Conservation (phyloP, 768 basidiomycete species). For the Kwoniella botswanensis region DNA sequence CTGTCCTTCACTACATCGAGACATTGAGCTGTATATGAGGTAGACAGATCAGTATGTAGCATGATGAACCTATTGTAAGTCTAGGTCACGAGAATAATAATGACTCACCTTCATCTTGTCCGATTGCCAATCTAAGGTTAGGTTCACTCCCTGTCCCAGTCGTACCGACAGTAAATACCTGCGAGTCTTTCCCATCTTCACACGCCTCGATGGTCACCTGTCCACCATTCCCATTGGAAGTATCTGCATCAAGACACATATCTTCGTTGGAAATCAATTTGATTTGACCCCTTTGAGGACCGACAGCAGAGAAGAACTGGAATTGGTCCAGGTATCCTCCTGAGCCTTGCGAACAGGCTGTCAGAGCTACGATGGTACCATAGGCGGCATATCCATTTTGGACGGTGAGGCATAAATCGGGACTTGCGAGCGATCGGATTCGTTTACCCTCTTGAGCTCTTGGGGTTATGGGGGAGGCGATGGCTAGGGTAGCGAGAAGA, state of each 20-base stretch:
- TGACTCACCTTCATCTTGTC: neutral
- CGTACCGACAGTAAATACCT: conserved; percentile 13
- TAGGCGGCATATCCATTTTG: conserved; percentile 26
- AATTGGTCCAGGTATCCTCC: conserved; percentile 11
- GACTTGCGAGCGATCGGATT: conserved; percentile 2
- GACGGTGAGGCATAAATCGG: conserved; percentile 18
- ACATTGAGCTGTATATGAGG: conserved; percentile 9
- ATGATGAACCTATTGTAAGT: neutral
- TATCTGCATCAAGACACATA: conserved; percentile 22
- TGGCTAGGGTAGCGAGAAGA: neutral
- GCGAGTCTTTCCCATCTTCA: conserved; percentile 11
- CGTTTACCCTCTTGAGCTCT: conserved; percentile 3
- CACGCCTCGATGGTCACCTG: conserved; percentile 14
- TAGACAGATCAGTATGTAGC: neutral
- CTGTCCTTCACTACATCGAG: conserved; percentile 16
- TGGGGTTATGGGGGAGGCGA: neutral
- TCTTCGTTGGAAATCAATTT: neutral
- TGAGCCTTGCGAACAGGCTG: conserved; percentile 1
- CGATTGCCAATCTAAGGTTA: neutral
- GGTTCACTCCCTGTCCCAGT: conserved; percentile 10
- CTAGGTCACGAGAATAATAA: neutral
- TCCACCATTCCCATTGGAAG: conserved; percentile 4
- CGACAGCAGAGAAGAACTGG: neutral
- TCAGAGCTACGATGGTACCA: conserved; percentile 18
- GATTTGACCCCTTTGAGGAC: conserved; percentile 15